These are phyloP conservation scores for Pleurostoma richardsiae DNA, from an alignment of 2,329 filamentous ascomycete species.

Conservation along the genomic window DNA sequence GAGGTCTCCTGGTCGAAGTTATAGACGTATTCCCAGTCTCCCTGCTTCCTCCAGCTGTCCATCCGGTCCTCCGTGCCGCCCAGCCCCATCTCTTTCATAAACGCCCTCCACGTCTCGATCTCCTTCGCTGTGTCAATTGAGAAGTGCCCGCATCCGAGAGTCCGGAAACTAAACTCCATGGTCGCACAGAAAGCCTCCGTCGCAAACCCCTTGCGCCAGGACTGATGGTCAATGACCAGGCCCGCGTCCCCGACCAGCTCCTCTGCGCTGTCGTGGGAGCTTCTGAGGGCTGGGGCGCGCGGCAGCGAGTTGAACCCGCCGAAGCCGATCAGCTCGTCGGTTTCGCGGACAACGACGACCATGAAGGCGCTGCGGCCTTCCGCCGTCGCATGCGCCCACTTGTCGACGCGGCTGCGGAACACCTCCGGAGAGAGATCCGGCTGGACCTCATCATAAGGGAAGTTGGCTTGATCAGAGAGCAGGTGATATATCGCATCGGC, in stretches of 20 bases:
- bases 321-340: slow-evolving; percentile 8
- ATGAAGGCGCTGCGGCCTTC: slow-evolving; percentile 11
- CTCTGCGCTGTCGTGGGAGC: not conserved
- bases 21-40: slow-evolving; percentile 5
- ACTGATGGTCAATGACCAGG: slow-evolving; percentile 13
- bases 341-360: slow-evolving; percentile 9
- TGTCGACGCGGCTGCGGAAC: slow-evolving; percentile 3
- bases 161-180: slow-evolving; percentile 13
- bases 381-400: slow-evolving; percentile 6
- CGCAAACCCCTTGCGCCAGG: slow-evolving; percentile 13
- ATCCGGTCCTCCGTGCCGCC: slow-evolving; percentile 2
- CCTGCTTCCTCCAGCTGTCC: slow-evolving; percentile 1
- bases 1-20: slow-evolving; percentile 5
- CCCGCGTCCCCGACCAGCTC: slow-evolving; percentile 10
- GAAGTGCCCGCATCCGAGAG: slow-evolving; percentile 9
- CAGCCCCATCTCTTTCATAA: slow-evolving; percentile 8
- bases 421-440: slow-evolving; percentile 5
- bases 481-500: slow-evolving; percentile 6
- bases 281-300: slow-evolving; percentile 3
- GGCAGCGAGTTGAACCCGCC: slow-evolving; percentile 12
- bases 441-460: slow-evolving; percentile 4
- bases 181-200: slow-evolving; percentile 13
- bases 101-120: slow-evolving; percentile 7
- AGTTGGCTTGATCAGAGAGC: slow-evolving; percentile 10
- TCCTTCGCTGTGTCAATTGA: slow-evolving; percentile 13